Evolutionary conservation across 2,329 filamentous ascomycete genomes (phyloP), one percentile per base, ranked within the genome.

Genomic region (Colletotrichum sp.): DNA sequence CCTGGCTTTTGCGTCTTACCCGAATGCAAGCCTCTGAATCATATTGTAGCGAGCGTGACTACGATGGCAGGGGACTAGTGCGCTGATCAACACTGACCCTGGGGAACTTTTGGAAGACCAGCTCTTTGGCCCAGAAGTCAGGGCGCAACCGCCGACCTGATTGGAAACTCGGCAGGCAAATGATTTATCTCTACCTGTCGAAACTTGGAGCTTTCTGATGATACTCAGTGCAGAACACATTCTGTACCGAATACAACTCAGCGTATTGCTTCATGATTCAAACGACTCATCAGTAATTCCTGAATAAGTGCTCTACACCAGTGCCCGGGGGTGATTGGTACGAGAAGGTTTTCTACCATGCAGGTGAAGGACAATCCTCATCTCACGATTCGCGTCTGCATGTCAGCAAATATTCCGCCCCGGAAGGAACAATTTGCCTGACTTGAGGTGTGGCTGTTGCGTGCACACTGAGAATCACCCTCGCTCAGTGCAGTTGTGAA

Each of bases 91-190:
- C 4, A 0, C 38, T 13, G 18, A 48, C 18, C 38, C 18, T 10
- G 0, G 18, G 5, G 38, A 48, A 48, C 38, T 48, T 48, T 21
- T 48, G 38, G 16, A 21, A 12, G 12, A 48, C 18, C 38, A 48
- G 0, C 38, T 0, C 0, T 48, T 48, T 0, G 38, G 18, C 38
- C 9, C 5, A 1, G 10, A 12, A n/a, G 18, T 48, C 38, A 0
- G 18, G 0, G 38, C 3, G 38, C 38, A 48, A 48, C 18, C 18
- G 18, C 18, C 5, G 0, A 0, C 9, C 3, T n/a, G 5, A 43
- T 18, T 5, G 36, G 15, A 48, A n/a, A 48, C 0, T 48, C 9
- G 6, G 5, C 38, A 21, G 18, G 38, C 18, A n/a, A n/a, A 48
- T n/a, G 9, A n/a, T 48, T 0, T 21, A 48, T 7, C 9, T 1